A percentile compares a stretch with the other conserved stretches of the same genome.
Evolutionary conservation across 371 early-diverging fungal genomes (phyloP).

Genomic region (Lichtheimia corymbifera): DNA sequence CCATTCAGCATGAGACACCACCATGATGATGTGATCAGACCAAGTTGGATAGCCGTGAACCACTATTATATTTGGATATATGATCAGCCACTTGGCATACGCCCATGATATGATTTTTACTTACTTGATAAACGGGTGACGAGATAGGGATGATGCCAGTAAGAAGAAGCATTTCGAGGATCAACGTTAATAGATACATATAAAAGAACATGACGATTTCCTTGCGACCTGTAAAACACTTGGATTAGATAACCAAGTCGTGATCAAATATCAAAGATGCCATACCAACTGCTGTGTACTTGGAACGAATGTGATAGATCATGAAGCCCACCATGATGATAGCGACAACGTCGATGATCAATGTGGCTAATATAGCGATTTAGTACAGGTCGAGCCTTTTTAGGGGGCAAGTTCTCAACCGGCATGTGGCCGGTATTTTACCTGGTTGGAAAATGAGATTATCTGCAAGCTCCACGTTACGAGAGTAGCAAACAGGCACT

Average conservation of each 20-base stretch:
- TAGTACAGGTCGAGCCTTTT: background rate
- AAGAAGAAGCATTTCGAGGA: constrained; percentile 80
- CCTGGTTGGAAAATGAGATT: constrained; percentile 90
- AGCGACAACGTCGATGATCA: constrained; percentile 82
- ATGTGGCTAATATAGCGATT: constrained; percentile 43
- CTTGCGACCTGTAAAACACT: constrained; percentile 66
- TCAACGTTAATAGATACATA: constrained; percentile 68
- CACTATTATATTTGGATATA: constrained; percentile 54
- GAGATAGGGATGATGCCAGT: constrained; percentile 83
- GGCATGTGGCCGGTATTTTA: constrained; percentile 26
- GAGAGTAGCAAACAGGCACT: constrained; percentile 90
- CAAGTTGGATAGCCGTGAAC: constrained; percentile 84
- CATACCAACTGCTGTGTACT: constrained; percentile 92
- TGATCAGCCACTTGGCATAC: background rate
- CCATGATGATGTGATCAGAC: constrained; percentile 79
- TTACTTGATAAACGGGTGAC: constrained; percentile 71
- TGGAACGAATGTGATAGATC: constrained; percentile 88
- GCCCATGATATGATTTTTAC: background rate
- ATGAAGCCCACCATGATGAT: constrained; percentile 89
- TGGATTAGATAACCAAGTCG: background rate
- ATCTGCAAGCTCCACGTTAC: constrained; percentile 83
- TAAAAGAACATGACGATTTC: constrained; percentile 94
- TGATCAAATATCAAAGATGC: background rate
- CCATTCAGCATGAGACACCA: constrained; percentile 94
- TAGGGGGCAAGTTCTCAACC: background rate